Percentiles rank a stretch among this genome's conserved stretches.
Conservation (phyloP, 2,329 filamentous ascomycete species). For the Nemania serpens region DNA sequence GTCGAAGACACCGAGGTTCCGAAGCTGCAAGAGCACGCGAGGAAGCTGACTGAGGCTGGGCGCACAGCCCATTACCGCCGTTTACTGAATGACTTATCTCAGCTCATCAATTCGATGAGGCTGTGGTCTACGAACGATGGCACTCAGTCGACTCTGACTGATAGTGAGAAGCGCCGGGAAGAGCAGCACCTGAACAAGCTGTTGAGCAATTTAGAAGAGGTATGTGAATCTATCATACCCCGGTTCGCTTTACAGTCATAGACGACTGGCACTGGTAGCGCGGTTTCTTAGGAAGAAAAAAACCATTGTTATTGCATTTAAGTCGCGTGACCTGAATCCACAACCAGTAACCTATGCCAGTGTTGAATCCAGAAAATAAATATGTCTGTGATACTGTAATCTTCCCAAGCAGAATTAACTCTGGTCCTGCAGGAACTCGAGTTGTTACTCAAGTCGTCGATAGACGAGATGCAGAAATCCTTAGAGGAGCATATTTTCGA, state of each 20-base stretch:
- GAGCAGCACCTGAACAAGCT: conserved; percentile 30
- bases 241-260: background rate
- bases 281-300: background rate
- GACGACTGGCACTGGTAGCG: background rate
- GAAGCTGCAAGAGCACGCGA: conserved; percentile 62
- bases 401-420: conserved; percentile 16
- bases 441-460: conserved; percentile 44
- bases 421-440: conserved; percentile 41
- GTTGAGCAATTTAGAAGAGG: conserved; percentile 30
- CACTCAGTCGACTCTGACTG: conserved; percentile 22
- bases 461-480: conserved; percentile 46
- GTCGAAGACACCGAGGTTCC: conserved; percentile 63
- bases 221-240: conserved; percentile 23
- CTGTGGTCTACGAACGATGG: conserved; percentile 30
- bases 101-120: conserved; percentile 57
- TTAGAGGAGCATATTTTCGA: conserved; percentile 53
- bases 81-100: conserved; percentile 57
- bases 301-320: background rate
- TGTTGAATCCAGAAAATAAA: background rate
- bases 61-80: conserved; percentile 47
- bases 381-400: conserved; percentile 1
- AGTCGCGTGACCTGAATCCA: conserved; percentile 9
- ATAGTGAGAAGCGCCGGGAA: conserved; percentile 26
- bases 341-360: conserved; percentile 2
- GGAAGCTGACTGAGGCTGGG: conserved; percentile 55